Conservation (phyloP, 169 alveolate species). For the Plasmodium cynomolgi region DNA sequence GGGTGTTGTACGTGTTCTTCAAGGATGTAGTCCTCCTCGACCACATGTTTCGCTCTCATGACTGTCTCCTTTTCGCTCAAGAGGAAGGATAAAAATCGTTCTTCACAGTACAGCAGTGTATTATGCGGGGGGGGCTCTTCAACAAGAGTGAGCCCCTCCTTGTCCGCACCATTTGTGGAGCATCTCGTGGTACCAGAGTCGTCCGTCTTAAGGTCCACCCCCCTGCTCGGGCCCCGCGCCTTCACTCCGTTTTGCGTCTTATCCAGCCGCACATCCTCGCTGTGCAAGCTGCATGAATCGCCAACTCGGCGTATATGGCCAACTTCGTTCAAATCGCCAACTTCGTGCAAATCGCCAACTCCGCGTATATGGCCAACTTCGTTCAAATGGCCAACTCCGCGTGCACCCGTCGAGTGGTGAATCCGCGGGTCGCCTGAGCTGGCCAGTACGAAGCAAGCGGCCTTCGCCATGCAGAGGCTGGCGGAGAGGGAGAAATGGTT, state of each 20-base stretch:
- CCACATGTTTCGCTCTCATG: background rate
- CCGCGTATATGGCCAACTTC: background rate
- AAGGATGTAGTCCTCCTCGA: background rate
- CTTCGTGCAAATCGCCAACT: background rate
- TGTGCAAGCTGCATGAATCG: too few relatives aligned
- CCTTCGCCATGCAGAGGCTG: constrained; percentile 12
- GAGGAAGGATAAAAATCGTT: constrained; percentile 30
- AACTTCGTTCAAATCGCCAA: background rate
- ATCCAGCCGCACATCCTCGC: background rate
- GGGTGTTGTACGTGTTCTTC: background rate
- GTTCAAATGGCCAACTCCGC: too few relatives aligned
- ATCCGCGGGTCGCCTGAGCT: background rate
- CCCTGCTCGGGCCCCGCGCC: background rate
- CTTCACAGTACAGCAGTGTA: background rate
- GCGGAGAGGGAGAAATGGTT: constrained; percentile 25
- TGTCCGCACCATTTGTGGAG: background rate
- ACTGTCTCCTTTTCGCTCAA: constrained; percentile 46
- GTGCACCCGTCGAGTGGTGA: background rate
- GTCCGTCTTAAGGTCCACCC: background rate
- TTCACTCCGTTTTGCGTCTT: background rate
- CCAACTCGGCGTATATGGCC: background rate
- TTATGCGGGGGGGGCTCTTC: background rate
- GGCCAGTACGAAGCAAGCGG: constrained; percentile 8
- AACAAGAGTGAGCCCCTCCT: background rate
- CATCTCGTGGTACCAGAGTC: background rate